Base-by-base conservation (phyloP, 2,329 filamentous ascomycete genomes). In the Claviceps humidiphila region DNA sequence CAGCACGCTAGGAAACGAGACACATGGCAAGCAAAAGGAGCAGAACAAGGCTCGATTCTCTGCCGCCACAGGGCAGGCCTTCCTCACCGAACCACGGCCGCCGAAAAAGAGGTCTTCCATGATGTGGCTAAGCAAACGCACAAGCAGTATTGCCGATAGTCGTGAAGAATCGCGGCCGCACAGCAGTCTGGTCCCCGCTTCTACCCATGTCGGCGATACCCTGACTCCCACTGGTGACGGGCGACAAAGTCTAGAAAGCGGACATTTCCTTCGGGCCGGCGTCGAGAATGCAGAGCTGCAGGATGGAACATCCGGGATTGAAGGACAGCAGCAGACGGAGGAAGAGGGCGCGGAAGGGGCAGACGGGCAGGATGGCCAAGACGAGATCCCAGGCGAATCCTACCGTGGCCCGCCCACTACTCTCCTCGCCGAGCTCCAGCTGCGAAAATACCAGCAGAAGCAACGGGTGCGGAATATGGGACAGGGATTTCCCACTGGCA, bases 381-480 rank as follows among this genome's bases (percentile, higher is more conserved):
- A 34, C 9, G n/a, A 16, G 4, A 69, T 73, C 2, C 71, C 72
- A 2, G 72, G 72, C 41, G 72, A 75, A 2, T 61, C 73, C 1
- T 84, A 80, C 56, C 75, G 82, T 51, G 88, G 87, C 0, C 78
- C 83, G 4, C 93, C 93, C 0, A 95, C 89, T 1, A 98, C 93
- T 0, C 76, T 98, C 0, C 78, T 98, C 24, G 93, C 93, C 0
- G 93, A 98, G 65, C 74, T 98, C 7, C 89, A 96, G 64, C 71
- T 95, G 57, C 85, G 93, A 49, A 97, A 98, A 65, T 83, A 87
- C 54, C 87, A 95, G 59, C 84, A 94, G 61, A 90, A 88, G 66
- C 75, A 83, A 56, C 82, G 93, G 39, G 93, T 84, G 34, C 64
- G 66, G 53, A 79, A 82, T 22, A 76, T 83, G 22, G 74, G 78